These are phyloP conservation scores for Colletotrichum higginsianum DNA, from an alignment of 2,329 filamentous ascomycete genomes.

Conservation along the genomic window DNA sequence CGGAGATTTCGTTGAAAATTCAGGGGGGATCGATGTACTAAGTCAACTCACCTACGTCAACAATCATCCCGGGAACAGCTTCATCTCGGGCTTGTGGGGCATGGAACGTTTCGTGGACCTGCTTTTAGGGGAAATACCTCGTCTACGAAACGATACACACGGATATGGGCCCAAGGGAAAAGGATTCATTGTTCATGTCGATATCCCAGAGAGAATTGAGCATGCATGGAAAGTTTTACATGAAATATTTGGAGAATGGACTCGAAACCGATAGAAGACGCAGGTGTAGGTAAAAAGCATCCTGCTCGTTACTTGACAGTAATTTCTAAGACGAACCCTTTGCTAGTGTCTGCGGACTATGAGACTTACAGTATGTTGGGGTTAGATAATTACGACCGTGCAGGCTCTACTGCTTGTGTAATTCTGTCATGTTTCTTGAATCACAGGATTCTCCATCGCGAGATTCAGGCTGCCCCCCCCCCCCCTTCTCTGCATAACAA, in stretches of 20 bases:
- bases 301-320: too few relatives aligned
- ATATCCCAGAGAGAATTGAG: constrained; percentile 55
- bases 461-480: too few relatives aligned
- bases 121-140: constrained; percentile 59
- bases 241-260: not conserved
- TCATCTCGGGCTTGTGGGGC: constrained; percentile 52
- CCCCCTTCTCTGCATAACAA: too few relatives aligned
- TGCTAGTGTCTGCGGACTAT: too few relatives aligned
- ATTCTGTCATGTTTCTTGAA: too few relatives aligned
- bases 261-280: not conserved
- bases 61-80: not conserved
- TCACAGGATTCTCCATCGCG: too few relatives aligned
- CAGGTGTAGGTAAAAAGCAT: too few relatives aligned
- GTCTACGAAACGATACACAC: constrained; percentile 57
- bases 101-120: constrained; percentile 57
- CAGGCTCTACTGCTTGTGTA: too few relatives aligned
- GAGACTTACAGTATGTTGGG: too few relatives aligned
- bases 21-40: not conserved
- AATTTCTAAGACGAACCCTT: too few relatives aligned
- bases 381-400: too few relatives aligned
- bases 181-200: constrained; percentile 60
- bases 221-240: constrained; percentile 49
- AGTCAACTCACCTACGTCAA: constrained; percentile 9
- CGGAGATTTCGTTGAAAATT: not conserved
- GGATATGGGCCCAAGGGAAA: constrained; percentile 61